These are phyloP conservation scores for Saturnispora gosingensis DNA, from an alignment of 805 yeast genomes.

Conservation along the genomic window DNA sequence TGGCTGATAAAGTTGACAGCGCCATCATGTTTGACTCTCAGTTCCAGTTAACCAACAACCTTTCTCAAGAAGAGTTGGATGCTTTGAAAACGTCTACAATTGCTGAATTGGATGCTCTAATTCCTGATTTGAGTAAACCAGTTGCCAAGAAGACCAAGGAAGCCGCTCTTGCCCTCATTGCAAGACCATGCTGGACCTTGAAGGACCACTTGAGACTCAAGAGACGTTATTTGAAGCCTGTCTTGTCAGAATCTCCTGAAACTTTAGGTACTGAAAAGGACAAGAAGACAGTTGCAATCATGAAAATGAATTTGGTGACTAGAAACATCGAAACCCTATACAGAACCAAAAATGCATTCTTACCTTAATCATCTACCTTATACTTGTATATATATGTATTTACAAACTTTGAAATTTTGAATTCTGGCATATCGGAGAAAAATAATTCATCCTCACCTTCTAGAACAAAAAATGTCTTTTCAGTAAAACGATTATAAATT, in stretches of 20 bases:
- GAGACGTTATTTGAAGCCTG: slow-evolving; percentile 44
- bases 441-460: not conserved
- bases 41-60: slow-evolving; percentile 31
- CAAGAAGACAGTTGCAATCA: slow-evolving; percentile 41
- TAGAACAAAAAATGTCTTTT: not conserved
- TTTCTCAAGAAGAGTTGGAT: slow-evolving; percentile 29
- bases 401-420: not conserved
- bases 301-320: slow-evolving; percentile 52
- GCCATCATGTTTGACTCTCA: slow-evolving; percentile 40
- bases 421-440: not conserved
- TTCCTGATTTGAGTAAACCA: slow-evolving; percentile 17
- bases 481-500: not conserved
- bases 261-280: slow-evolving; percentile 27
- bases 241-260: slow-evolving; percentile 41
- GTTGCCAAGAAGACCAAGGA: slow-evolving; percentile 31
- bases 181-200: slow-evolving; percentile 29
- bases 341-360: slow-evolving; percentile 45
- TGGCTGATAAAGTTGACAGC: slow-evolving; percentile 35
- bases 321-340: slow-evolving; percentile 43
- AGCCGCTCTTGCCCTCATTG: slow-evolving; percentile 36
- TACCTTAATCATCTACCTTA: slow-evolving; percentile 5
- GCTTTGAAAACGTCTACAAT: slow-evolving; percentile 16
- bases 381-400: not conserved
- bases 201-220: slow-evolving; percentile 33
- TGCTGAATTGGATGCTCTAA: slow-evolving; percentile 14